Conservation (phyloP, 176 grass and related monocot genomes). For the Triticum turgidum region DNA sequence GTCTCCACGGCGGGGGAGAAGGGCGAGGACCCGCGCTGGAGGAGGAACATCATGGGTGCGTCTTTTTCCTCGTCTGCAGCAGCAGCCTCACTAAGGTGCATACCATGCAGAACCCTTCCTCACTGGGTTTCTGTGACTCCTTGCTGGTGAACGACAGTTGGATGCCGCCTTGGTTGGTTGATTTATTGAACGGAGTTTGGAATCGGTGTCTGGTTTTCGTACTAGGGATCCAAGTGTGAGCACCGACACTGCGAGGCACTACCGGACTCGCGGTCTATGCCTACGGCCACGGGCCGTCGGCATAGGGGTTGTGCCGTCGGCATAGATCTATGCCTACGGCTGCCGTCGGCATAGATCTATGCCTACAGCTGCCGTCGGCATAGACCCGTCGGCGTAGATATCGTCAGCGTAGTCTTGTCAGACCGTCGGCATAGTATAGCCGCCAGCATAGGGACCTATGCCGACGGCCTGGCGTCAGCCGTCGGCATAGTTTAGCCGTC, state of each 20-base stretch:
- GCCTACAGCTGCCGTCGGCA: too few relatives aligned
- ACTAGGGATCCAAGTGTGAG: conserved; percentile 37
- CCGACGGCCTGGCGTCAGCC: too few relatives aligned
- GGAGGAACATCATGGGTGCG: conserved; percentile 24
- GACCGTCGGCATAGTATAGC: too few relatives aligned
- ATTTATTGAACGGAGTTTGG: neutral
- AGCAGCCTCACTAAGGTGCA: conserved; percentile 35
- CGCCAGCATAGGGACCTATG: too few relatives aligned
- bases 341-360: too few relatives aligned
- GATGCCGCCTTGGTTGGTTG: neutral
- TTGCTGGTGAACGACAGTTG: neutral
- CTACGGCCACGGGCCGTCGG: too few relatives aligned
- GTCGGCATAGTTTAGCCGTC: too few relatives aligned
- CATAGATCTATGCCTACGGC: too few relatives aligned
- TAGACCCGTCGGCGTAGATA: too few relatives aligned
- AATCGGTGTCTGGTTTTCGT: neutral
- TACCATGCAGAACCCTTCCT: conserved; percentile 1
- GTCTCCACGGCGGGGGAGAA: neutral
- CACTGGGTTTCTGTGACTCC: neutral
- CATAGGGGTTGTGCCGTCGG: too few relatives aligned
- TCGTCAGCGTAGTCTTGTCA: too few relatives aligned
- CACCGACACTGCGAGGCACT: conserved; percentile 36
- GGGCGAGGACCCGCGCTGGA: conserved; percentile 10
- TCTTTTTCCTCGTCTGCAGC: conserved; percentile 32
- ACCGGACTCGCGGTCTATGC: too few relatives aligned